Evolutionary conservation across 2,329 filamentous ascomycete species (phyloP), one percentile per base, ranked within the genome.

Genomic region (Paecilomyces dactylethromorphus): DNA sequence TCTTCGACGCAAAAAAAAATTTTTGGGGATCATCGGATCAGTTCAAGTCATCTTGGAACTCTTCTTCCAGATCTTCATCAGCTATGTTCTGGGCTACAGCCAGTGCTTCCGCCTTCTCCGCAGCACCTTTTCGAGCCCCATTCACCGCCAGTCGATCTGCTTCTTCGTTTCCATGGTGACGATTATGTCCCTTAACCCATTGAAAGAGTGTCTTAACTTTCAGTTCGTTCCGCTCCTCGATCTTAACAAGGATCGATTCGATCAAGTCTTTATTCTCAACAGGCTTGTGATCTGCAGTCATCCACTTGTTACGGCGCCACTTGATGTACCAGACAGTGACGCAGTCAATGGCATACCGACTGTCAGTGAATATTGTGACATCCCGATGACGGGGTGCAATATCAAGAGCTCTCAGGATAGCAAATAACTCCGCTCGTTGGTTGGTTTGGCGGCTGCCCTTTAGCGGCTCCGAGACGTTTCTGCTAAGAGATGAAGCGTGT

Each of bases 381-480:
- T 86, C 80, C 59, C 89, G 82, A 59, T 87, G 81, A 15, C 83
- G 76, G 0, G 90, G 87, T 1, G 87, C 86, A 53, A 88, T 84
- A 68, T 97, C 86, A 22, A 97, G 81, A 0, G 92, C 92, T 59
- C 92, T 88, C 31, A 90, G 80, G 62, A 97, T 88, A 7, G 92
- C 94, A 24, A 90, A 92, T 59, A 99, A 80, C 77, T 99, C 94
- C n/a, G 93, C 94, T 2, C 94, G 89, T 73, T 97, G 91, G 71
- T 99, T 99, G 0, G 94, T 97, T 75, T 97, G 94, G 10, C 82
- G 80, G 15, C 82, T 79, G 55, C 91, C 91, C 56, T 81, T 76
- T 2, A 97, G 83, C 3, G 87, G 85, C 74, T 95, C 92, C 12
- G 90, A 90, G 24, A 96, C 76, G 67, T 89, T 89, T 65, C 85